phyloP scores from a whole-genome alignment of 768 basidiomycete genomes.

The Obba rivulosa region DNA sequence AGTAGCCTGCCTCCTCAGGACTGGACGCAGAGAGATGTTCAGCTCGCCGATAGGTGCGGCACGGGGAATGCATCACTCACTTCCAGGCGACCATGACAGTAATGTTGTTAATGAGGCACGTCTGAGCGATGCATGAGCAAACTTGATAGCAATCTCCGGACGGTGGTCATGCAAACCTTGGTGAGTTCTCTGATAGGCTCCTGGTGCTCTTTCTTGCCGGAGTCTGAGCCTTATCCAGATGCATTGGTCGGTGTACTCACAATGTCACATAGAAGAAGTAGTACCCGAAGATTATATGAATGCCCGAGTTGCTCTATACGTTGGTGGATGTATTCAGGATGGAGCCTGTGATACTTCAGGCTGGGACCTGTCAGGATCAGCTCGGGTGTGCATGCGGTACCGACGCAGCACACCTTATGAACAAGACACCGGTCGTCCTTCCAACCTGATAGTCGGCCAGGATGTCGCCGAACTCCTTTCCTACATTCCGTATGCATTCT shows the following conservation, averaged over 20 bases:
- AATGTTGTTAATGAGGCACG: constrained; percentile 87
- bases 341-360: constrained; percentile 89
- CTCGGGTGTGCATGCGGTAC: no score
- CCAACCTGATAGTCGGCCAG: constrained; percentile 95
- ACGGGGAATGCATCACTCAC: constrained; percentile 37
- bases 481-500: constrained; percentile 79
- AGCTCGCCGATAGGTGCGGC: no score
- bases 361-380: constrained; percentile 33
- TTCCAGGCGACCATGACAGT: constrained; percentile 92
- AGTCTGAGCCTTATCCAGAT: neutral
- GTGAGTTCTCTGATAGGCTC: constrained; percentile 91
- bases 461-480: constrained; percentile 94
- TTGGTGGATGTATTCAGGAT: constrained; percentile 93
- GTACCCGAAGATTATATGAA: constrained; percentile 76
- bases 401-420: constrained; percentile 60
- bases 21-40: no score
- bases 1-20: constrained; percentile 87
- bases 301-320: constrained; percentile 84
- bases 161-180: constrained; percentile 42
- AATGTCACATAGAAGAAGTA: constrained; percentile 88
- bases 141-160: no score
- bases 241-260: constrained; percentile 42
- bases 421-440: constrained; percentile 86
- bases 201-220: constrained; percentile 75
- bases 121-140: constrained; percentile 30